Evolutionary conservation across 1,284 basidiomycete genomes (phyloP), one percentile per base, ranked within the genome.

Genomic region (Leccinum angustisporum): DNA sequence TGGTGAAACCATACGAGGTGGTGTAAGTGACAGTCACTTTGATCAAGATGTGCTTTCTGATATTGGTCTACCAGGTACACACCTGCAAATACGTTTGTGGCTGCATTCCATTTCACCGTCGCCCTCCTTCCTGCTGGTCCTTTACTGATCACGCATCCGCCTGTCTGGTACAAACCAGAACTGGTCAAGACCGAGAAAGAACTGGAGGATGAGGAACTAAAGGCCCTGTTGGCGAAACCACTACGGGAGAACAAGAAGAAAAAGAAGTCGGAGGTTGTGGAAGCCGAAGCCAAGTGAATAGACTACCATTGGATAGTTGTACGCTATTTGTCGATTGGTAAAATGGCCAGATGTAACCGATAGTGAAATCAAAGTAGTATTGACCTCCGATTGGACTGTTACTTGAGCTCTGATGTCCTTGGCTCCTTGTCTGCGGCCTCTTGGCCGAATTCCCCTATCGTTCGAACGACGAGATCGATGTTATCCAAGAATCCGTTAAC

Each of bases 81-180:
- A 6, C 90, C 91, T 46, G 68, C 86, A 27, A 88, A 85, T 68
- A 92, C 92, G 5, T 85, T 90, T 64, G 94, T 95, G 56, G 94
- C 95, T 60, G 92, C 92, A 43, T 95, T 96, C 86, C 96, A 97
- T 83, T 97, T 97, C 80, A 97, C 95, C 62, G 88, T 97, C 69
- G 95, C 93, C 33, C 85, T 97, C 40, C 86, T 92, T 48, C 87
- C 94, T 54, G 90, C 86, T 64, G 94, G 94, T 36, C 94, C 95
- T 36, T 79, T 90, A 54, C 78, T 97, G 63, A 84, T 98, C 75
- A 94, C 92, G 13, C 89, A 93, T 60, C 86, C 91, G 10, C 94
- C 96, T 8, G 75, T 88, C 40, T 98, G 95, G 95, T 98, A 95
- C 81, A 93, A 94, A 72, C 84, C 91, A 59, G 94, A 95, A 73